Evolutionary conservation across 2,329 filamentous ascomycete species (phyloP).

Genomic region (Diaporthe humulicola): DNA sequence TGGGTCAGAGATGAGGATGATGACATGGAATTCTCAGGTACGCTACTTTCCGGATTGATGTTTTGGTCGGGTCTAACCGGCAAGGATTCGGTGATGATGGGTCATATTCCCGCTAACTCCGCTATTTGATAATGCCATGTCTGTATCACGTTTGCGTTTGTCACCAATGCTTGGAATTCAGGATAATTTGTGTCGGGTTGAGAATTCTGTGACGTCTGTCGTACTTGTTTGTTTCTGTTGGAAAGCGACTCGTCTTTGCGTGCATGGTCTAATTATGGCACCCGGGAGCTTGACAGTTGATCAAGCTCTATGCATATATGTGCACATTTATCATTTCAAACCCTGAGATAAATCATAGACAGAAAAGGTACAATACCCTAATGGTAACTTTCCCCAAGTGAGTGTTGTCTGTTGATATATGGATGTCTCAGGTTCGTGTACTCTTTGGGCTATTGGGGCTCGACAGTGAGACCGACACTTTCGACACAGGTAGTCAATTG

Average conservation of each 20-base stretch:
- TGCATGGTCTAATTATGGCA: not conserved
- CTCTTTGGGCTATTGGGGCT: too few species aligned
- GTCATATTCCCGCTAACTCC: constrained; percentile 4
- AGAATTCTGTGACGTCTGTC: not conserved
- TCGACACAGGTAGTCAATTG: too few species aligned
- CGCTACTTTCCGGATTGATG: not conserved
- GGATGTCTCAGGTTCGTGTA: too few species aligned
- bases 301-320: too few species aligned
- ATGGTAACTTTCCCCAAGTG: too few species aligned
- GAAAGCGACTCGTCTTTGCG: not conserved
- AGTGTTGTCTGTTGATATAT: too few species aligned
- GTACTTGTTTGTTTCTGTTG: not conserved
- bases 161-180: not conserved
- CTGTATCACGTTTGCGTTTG: not conserved
- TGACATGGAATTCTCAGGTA: not conserved
- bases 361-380: too few species aligned
- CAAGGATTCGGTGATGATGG: constrained; percentile 3
- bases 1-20: not conserved
- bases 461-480: too few species aligned
- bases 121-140: constrained; percentile 2
- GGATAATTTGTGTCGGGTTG: not conserved
- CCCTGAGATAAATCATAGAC: too few species aligned
- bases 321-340: not conserved
- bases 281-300: too few species aligned
- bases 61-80: constrained; percentile 15